A percentile compares a stretch with the other conserved stretches of the same genome.
phyloP scores from a whole-genome alignment of 495 filamentous ascomycete genomes.

The Cladorrhinum samala region DNA sequence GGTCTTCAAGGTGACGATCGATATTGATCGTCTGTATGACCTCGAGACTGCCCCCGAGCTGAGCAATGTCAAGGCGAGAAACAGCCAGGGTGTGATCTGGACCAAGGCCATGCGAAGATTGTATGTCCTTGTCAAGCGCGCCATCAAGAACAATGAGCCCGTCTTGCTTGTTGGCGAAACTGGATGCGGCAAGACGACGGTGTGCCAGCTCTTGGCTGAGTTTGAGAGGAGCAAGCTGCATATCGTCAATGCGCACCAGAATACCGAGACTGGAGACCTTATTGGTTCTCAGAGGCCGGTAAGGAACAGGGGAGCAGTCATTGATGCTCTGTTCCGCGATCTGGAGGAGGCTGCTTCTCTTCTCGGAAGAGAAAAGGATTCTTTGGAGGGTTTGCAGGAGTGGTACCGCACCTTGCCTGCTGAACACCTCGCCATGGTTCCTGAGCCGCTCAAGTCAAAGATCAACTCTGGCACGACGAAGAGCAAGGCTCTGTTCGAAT shows the following conservation, averaged over 20 bases:
- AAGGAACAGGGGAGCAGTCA: slow-evolving; percentile 68
- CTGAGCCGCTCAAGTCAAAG: slow-evolving; percentile 43
- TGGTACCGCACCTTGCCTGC: slow-evolving; percentile 31
- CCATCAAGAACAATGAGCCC: slow-evolving; percentile 85
- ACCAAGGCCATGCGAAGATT: slow-evolving; percentile 89
- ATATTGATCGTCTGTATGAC: slow-evolving; percentile 67
- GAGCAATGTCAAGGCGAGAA: slow-evolving; percentile 44
- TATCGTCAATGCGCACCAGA: slow-evolving; percentile 95
- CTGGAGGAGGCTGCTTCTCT: slow-evolving; percentile 44
- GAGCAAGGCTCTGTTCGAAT: slow-evolving; percentile 84
- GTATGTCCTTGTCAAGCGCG: slow-evolving; percentile 76
- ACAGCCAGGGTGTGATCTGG: slow-evolving; percentile 69
- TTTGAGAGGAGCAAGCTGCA: slow-evolving; percentile 66
- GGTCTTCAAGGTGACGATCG: slow-evolving; percentile 82
- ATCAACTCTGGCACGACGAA: slow-evolving; percentile 57
- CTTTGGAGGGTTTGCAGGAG: slow-evolving; percentile 34
- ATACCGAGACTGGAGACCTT: slow-evolving; percentile 92
- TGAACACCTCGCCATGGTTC: slow-evolving; percentile 29
- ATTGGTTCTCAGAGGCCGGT: slow-evolving; percentile 93
- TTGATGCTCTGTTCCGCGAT: slow-evolving; percentile 58
- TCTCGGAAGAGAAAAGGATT: slow-evolving; percentile 21
- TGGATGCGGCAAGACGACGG: slow-evolving; percentile 94
- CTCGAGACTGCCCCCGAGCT: slow-evolving; percentile 47
- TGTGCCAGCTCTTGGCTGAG: slow-evolving; percentile 87
- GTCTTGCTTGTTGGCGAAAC: slow-evolving; percentile 93